Evolutionary conservation across 2,329 filamentous ascomycete genomes (phyloP).

Genomic region (Nemania diffusa): DNA sequence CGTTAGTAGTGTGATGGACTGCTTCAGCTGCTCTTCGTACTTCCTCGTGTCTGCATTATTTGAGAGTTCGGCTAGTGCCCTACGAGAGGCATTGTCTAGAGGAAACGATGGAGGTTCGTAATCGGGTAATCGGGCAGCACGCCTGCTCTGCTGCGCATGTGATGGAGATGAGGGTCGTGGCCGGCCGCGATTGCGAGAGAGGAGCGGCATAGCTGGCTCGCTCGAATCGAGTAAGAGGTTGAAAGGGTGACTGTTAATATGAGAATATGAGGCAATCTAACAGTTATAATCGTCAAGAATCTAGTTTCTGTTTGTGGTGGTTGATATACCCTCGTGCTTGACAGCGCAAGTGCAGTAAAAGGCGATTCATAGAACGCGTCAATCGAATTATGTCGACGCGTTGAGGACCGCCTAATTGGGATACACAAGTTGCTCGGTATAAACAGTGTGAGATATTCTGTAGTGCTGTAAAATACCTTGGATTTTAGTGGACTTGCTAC

Average conservation of each 20-base stretch:
- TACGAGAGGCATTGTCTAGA: conserved; percentile 54
- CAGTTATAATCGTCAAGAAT: too few species aligned
- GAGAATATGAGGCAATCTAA: not conserved
- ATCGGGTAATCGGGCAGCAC: conserved; percentile 54
- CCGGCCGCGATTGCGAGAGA: conserved; percentile 33
- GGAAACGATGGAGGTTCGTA: conserved; percentile 62
- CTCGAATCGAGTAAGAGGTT: not conserved
- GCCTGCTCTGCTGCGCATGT: conserved; percentile 23
- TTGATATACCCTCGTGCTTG: too few species aligned
- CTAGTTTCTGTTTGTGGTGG: too few species aligned
- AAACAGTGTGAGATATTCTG: not conserved
- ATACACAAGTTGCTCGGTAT: not conserved
- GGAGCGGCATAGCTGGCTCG: conserved; percentile 29
- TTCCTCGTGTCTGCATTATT: conserved; percentile 53
- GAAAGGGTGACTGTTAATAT: not conserved
- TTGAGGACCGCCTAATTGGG: not conserved
- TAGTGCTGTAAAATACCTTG: not conserved
- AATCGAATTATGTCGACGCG: not conserved
- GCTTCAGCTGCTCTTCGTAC: conserved; percentile 60
- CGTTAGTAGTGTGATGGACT: conserved; percentile 57
- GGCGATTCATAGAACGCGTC: conserved; percentile 11
- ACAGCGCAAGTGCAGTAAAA: too few species aligned
- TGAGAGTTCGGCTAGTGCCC: conserved; percentile 56
- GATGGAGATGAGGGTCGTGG: conserved; percentile 22
- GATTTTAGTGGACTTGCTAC: not conserved